Base-by-base conservation (phyloP, 1,284 basidiomycete genomes). In the Microbotryum silenes-acaulis region DNA sequence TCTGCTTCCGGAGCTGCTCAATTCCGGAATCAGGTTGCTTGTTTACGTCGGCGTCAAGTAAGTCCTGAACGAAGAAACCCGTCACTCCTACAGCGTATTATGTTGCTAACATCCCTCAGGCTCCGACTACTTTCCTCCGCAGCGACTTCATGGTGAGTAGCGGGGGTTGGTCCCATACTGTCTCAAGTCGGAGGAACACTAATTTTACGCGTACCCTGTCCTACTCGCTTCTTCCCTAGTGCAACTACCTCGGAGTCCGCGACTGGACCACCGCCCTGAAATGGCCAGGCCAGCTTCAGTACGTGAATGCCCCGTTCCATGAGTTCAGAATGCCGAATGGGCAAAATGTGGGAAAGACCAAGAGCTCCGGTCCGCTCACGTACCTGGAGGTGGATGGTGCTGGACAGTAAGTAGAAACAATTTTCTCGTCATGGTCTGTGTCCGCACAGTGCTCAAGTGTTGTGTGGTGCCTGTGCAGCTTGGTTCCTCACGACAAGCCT, bases 11-110 rank as follows among this genome's bases (percentile, higher is more conserved):
- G 82, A 85, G 48, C 78, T 94, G 9, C 79, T 93, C 58, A 81
- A 88, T 59, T 81, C 83, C 62, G 88, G 87, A 47, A 79, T 92
- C 56, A 78, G 87, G 59, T 77, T 93, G 45, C 77, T 92, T 46
- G 84, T 91, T 45, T 92, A 91, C 72, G 87, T 88, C 59, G 89
- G 37, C 2, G 88, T 25, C 85, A 88, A 71, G 85, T 87, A 80
- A 90, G 92, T 75, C 85, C 86, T 78, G 86, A 74, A 37, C 10
- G 42, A 20, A 25, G 16, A 2, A 31, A 10, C 9, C 9, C 31
- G 31, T 31, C 31, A 7, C 8, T 31, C 9, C 7, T 8, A 31
- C 37, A 6, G 21, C 10, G n/a, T n/a, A 23, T 54, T 5, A 25
- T 27, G 29, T 45, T 25, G 25, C 48, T 49, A 18, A 21, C 7